These are phyloP conservation scores for Debaryomyces robertsiae DNA, from an alignment of 1,139 yeast genomes.

Conservation along the genomic window DNA sequence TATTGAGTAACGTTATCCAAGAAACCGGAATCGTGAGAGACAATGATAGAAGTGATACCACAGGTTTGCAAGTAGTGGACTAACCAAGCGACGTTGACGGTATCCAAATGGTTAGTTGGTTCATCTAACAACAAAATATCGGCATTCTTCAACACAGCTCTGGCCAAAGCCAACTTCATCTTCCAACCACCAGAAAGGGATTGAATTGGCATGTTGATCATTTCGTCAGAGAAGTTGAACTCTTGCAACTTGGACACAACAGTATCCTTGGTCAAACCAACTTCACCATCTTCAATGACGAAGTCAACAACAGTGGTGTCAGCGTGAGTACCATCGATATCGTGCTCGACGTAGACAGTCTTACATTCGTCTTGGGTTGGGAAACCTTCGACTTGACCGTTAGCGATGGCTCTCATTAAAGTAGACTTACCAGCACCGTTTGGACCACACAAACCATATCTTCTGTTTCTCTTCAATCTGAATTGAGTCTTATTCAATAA, in stretches of 20 bases:
- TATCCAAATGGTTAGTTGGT: constrained; percentile 99
- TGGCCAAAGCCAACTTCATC: constrained; percentile 98
- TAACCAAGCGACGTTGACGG: constrained; percentile 99
- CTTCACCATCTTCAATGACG: constrained; percentile 81
- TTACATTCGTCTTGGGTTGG: constrained; percentile 98
- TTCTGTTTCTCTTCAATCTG: constrained; percentile 98
- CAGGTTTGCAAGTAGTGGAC: constrained; percentile 98
- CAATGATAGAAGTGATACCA: constrained; percentile 97
- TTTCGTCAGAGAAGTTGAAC: constrained; percentile 90
- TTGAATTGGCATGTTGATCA: constrained; percentile 90
- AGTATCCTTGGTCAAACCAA: constrained; percentile 69
- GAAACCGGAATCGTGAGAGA: constrained; percentile 99
- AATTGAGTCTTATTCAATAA: constrained; percentile 98
- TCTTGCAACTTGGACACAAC: constrained; percentile 77
- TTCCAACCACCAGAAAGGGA: constrained; percentile 99
- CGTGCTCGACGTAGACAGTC: constrained; percentile 99
- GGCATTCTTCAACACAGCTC: constrained; percentile 98
- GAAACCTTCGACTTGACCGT: constrained; percentile 99
- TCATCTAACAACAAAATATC: constrained; percentile 97
- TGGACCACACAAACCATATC: constrained; percentile 99
- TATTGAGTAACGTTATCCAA: constrained; percentile 96
- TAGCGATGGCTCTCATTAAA: constrained; percentile 99
- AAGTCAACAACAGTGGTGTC: constrained; percentile 91
- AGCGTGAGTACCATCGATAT: constrained; percentile 96
- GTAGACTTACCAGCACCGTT: constrained; percentile 99